Conservation (phyloP, 495 filamentous ascomycete genomes). For the Aspergillus steynii region DNA sequence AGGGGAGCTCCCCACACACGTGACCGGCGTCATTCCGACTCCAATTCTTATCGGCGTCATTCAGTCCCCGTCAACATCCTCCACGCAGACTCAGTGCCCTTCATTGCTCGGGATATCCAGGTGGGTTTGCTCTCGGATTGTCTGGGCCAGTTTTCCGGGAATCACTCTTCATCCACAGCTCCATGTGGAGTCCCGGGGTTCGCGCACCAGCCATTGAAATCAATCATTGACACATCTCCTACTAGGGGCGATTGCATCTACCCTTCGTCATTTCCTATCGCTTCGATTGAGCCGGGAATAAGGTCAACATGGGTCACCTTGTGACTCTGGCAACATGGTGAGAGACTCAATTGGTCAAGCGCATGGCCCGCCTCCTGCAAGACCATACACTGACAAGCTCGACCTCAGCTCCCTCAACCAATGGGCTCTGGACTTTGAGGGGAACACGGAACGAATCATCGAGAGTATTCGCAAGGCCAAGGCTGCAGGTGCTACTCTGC, state of each 20-base stretch:
- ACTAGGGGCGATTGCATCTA: neutral
- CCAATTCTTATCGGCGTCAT: slow-evolving; percentile 15
- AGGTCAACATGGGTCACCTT: slow-evolving; percentile 38
- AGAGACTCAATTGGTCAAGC: slow-evolving; percentile 6
- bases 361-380: neutral
- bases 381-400: slow-evolving; percentile 14
- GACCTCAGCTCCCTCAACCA: slow-evolving; percentile 39
- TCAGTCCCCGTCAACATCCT: neutral
- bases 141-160: neutral
- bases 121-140: neutral
- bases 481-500: slow-evolving; percentile 63
- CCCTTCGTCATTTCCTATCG: neutral
- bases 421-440: slow-evolving; percentile 78
- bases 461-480: slow-evolving; percentile 74
- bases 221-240: too few species aligned
- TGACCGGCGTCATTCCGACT: slow-evolving; percentile 30
- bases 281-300: neutral
- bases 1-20: slow-evolving; percentile 41
- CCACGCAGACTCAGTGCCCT: too few species aligned
- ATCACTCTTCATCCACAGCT: too few species aligned
- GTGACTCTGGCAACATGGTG: slow-evolving; percentile 45
- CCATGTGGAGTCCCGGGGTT: too few species aligned
- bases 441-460: slow-evolving; percentile 74
- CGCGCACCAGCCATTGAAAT: too few species aligned
- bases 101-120: too few species aligned